phyloP scores from a whole-genome alignment of 805 yeast genomes.

The Naumovozyma baii region DNA sequence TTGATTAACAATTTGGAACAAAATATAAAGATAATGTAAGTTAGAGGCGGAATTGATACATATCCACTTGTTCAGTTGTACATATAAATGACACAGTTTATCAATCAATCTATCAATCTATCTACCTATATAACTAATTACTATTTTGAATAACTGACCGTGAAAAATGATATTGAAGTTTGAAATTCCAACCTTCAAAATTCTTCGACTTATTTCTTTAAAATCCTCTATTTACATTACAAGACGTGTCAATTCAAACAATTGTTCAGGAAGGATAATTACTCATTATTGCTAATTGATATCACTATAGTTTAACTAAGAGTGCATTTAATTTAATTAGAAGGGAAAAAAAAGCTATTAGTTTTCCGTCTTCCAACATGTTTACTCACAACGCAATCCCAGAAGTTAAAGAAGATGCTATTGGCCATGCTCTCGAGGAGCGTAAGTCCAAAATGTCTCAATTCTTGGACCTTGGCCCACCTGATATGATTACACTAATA shows the following conservation, averaged over 20 bases:
- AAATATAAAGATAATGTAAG: conserved; percentile 19
- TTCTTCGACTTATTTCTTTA: neutral
- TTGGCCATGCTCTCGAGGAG: conserved; percentile 53
- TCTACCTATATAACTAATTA: no score
- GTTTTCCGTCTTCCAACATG: conserved; percentile 6
- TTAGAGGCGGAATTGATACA: no score
- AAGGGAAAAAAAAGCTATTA: no score
- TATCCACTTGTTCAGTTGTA: no score
- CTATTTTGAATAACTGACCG: no score
- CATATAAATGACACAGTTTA: no score
- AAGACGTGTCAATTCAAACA: no score
- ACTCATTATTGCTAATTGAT: no score
- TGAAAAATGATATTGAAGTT: neutral
- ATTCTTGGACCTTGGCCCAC: conserved; percentile 64
- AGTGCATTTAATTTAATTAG: no score
- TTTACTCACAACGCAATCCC: conserved; percentile 55
- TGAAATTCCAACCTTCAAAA: neutral
- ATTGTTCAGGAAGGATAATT: no score
- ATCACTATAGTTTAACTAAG: no score
- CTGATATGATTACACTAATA: conserved; percentile 41
- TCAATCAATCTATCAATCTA: no score
- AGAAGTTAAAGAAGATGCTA: conserved; percentile 50
- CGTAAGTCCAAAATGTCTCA: conserved; percentile 50
- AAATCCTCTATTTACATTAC: neutral
- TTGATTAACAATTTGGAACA: conserved; percentile 34